Percentiles rank a stretch among this genome's conserved stretches.
Conservation (phyloP, 768 basidiomycete genomes). For the Cantharellus cinnabarinus region DNA sequence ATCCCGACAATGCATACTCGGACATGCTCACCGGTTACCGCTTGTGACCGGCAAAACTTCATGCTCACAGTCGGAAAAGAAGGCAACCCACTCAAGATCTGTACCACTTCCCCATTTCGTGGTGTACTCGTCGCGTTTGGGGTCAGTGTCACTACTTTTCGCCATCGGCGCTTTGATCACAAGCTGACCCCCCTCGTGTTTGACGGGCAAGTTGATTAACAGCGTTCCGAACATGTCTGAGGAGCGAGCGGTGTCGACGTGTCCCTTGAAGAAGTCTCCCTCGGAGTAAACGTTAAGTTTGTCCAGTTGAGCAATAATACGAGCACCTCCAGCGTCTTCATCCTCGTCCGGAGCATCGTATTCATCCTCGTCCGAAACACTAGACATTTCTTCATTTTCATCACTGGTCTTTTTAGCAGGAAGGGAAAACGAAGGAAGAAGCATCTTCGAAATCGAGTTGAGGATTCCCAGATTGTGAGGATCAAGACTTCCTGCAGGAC, state of each 20-base stretch:
- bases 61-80: slow-evolving; percentile 27
- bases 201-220: slow-evolving; percentile 28
- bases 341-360: no score
- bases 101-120: neutral
- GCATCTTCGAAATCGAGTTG: neutral
- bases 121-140: neutral
- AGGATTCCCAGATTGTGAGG: neutral
- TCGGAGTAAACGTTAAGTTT: slow-evolving; percentile 10
- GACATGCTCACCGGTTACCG: slow-evolving; percentile 17
- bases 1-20: neutral
- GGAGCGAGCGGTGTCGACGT: slow-evolving; percentile 28
- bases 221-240: slow-evolving; percentile 32
- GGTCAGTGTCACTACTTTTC: neutral
- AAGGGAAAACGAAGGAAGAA: neutral
- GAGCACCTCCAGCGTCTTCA: neutral
- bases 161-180: slow-evolving; percentile 11
- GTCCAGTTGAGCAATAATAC: neutral
- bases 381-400: no score
- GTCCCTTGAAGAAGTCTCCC: slow-evolving; percentile 30
- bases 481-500: neutral
- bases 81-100: slow-evolving; percentile 21
- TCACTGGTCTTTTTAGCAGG: no score
- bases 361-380: neutral
- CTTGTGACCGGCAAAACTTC: slow-evolving; percentile 24
- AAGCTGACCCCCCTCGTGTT: slow-evolving; percentile 27